Evolutionary conservation across 352 stramenopile species (phyloP).

Genomic region (Achlya hypogyna): DNA sequence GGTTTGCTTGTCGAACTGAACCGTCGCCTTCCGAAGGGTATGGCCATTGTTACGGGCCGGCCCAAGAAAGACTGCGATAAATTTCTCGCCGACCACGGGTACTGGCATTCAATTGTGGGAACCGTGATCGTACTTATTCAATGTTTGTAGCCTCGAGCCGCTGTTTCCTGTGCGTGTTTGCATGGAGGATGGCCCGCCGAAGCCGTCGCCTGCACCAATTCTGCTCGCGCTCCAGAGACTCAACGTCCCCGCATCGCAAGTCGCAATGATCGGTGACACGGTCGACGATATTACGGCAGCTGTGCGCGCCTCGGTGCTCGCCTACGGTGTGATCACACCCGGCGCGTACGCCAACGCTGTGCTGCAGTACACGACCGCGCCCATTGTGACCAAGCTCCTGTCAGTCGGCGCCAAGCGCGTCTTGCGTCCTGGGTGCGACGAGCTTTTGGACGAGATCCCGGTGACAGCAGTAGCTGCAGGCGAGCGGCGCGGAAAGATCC

Average conservation of each 20-base stretch:
- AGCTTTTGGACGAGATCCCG: conserved; percentile 76
- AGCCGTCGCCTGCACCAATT: conserved; percentile 90
- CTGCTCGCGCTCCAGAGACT: conserved; percentile 75
- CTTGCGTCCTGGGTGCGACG: conserved; percentile 56
- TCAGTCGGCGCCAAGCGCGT: conserved; percentile 50
- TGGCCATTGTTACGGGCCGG: conserved; percentile 89
- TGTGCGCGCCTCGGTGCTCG: conserved; percentile 49
- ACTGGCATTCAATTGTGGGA: conserved; percentile 12
- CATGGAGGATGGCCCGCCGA: conserved; percentile 94
- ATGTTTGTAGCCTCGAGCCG: conserved; percentile 65
- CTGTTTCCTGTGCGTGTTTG: conserved; percentile 88
- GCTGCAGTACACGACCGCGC: conserved; percentile 42
- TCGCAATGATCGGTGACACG: conserved; percentile 93
- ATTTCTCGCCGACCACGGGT: conserved; percentile 83
- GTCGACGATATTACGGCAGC: conserved; percentile 92
- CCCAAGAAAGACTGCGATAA: conserved; percentile 91
- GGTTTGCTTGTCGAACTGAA: conserved; percentile 75
- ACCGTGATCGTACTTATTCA: too few relatives aligned
- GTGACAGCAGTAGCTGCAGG: neutral
- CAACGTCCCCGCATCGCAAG: conserved; percentile 54
- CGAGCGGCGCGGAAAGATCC: conserved; percentile 31
- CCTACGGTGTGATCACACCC: conserved; percentile 81
- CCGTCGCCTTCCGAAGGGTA: conserved; percentile 70
- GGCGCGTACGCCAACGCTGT: conserved; percentile 72
- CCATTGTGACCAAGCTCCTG: conserved; percentile 43